Base-by-base conservation (phyloP, 345 rosid genomes). In the Arabis hirsuta region DNA sequence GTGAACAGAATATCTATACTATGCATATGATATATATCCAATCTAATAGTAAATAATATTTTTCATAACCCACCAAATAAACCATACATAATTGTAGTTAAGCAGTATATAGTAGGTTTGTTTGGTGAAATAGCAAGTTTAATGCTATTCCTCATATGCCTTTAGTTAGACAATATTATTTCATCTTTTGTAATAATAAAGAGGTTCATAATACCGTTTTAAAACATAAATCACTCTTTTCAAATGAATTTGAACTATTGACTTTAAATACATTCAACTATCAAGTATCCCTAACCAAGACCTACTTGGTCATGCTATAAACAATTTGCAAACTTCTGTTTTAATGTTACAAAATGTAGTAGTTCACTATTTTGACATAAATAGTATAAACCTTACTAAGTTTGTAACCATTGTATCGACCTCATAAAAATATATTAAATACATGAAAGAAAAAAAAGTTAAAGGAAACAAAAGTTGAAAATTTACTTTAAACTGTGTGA, bases 1-100 rank as follows among this genome's bases (percentile, higher is more conserved):
- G 66, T 66, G 67, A 74, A 66, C 73, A 29, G 16, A 66, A 50
- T 26, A 74, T 46, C 13, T 20, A 6, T 48, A 39, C 50, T 12
- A 48, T 16, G 19, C 32, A 65, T 50, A 27, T 43, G 38, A 31
- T 5, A 27, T 51, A 11, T 16, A 44, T 61, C 42, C 36, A 48
- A 24, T 26, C 39, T 69, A 46, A 38, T 13, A 57, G 65, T 56
- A 20, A 19, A 12, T 41, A 3, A 34, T 55, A 55, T 2, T 19
- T 20, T 4, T 69, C 46, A 55, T 32, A 12, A 24, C 46, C 42
- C 20, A 45, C 45, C 45, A 56, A 45, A 34, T 45, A 56, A 69
- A 31, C 26, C 31, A 67, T 51, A 19, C 39, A 27, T 5, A 46
- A 29, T 26, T 39, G 14, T n/a, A 14, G 51, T 10, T 13, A 47